A percentile compares a stretch with the other conserved stretches of the same genome.
Conservation (phyloP, 2,329 filamentous ascomycete species). For the Thyridium curvatum region DNA sequence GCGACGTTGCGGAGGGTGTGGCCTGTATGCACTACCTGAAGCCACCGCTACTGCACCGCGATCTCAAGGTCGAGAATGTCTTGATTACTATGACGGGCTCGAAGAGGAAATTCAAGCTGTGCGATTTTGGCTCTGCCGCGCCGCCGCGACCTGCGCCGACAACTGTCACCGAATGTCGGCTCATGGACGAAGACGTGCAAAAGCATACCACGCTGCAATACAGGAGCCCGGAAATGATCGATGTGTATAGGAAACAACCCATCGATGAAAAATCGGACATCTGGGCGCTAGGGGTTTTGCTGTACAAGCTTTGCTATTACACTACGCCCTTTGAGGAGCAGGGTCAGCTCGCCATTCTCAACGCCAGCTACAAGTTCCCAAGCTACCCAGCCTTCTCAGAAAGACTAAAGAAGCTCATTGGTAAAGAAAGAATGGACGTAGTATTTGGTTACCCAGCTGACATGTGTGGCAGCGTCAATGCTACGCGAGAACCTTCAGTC, state of each 20-base stretch:
- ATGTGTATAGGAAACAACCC: slow-evolving; percentile 91
- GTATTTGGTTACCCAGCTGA: background rate
- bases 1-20: slow-evolving; percentile 90
- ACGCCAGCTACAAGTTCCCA: slow-evolving; percentile 90
- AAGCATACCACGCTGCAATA: slow-evolving; percentile 97
- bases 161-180: slow-evolving; percentile 78
- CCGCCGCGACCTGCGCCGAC: slow-evolving; percentile 77
- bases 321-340: slow-evolving; percentile 98
- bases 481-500: slow-evolving; percentile 71
- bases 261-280: slow-evolving; percentile 99
- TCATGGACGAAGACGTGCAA: slow-evolving; percentile 96
- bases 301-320: slow-evolving; percentile 99
- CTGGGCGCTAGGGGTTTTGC: slow-evolving; percentile 88
- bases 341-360: slow-evolving; percentile 93
- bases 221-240: slow-evolving; percentile 96
- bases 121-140: slow-evolving; percentile 93
- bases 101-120: slow-evolving; percentile 84
- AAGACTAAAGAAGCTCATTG: slow-evolving; percentile 81
- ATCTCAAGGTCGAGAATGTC: slow-evolving; percentile 97
- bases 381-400: slow-evolving; percentile 86
- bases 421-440: slow-evolving; percentile 40
- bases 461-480: slow-evolving; percentile 64
- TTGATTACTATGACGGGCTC: slow-evolving; percentile 68
- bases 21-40: slow-evolving; percentile 99
- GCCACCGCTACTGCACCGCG: slow-evolving; percentile 84